Evolutionary conservation across 129 eudicot species (phyloP).

Genomic region (Artemisia annua): DNA sequence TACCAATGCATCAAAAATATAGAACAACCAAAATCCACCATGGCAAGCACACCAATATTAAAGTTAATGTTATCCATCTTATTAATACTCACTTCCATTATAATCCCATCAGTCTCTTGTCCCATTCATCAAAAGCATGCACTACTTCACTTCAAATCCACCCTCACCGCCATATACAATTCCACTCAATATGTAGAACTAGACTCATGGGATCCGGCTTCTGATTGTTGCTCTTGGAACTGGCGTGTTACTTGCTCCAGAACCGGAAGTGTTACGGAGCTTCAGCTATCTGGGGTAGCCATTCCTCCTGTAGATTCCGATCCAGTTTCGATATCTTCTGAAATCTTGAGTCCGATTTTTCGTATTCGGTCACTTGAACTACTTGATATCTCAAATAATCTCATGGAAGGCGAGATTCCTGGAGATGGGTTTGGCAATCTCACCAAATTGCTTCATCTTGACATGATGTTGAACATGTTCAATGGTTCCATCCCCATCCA

Average conservation of each 20-base stretch:
- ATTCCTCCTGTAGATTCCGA: not conserved
- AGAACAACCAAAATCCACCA: not conserved
- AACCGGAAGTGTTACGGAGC: constrained; percentile 20
- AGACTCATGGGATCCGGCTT: constrained; percentile 41
- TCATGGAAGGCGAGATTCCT: too few species aligned
- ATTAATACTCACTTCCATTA: constrained; percentile 14
- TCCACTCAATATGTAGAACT: constrained; percentile 15
- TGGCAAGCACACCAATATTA: not conserved
- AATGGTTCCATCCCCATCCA: too few species aligned
- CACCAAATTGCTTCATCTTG: too few species aligned
- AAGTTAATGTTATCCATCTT: constrained; percentile 19
- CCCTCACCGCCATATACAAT: constrained; percentile 25
- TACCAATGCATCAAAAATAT: too few species aligned
- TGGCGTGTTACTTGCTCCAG: constrained; percentile 37
- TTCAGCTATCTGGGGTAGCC: constrained; percentile 16
- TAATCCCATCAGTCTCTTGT: constrained; percentile 28
- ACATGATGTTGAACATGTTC: too few species aligned
- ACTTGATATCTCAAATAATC: too few species aligned
- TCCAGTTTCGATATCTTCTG: not conserved
- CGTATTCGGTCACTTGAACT: too few species aligned
- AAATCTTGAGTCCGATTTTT: too few species aligned
- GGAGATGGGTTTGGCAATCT: too few species aligned
- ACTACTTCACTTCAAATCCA: constrained; percentile 30
- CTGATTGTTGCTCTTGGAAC: constrained; percentile 60
- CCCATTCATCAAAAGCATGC: constrained; percentile 32